Evolutionary conservation across 495 filamentous ascomycete species (phyloP).

Genomic region (Glonium stellatum): DNA sequence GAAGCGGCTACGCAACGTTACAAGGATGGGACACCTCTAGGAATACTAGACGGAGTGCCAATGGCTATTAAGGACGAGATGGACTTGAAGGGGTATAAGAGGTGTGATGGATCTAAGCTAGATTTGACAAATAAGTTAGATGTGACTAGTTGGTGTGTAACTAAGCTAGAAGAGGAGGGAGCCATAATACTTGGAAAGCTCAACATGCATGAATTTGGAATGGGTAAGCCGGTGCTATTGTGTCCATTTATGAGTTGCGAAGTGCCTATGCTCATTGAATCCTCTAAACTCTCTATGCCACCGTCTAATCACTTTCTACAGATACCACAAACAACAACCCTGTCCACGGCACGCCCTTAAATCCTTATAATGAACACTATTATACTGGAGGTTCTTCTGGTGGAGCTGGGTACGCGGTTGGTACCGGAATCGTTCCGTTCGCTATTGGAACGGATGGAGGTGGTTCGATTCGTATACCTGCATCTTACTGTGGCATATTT

Average conservation of each 20-base stretch:
- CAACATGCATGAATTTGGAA: conserved; percentile 87
- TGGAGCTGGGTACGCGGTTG: conserved; percentile 72
- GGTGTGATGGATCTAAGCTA: conserved; percentile 49
- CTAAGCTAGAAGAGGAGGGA: conserved; percentile 68
- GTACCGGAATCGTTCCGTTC: conserved; percentile 71
- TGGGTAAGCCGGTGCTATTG: conserved; percentile 42
- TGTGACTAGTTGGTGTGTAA: conserved; percentile 66
- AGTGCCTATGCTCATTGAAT: too few species aligned
- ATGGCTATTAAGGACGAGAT: conserved; percentile 85
- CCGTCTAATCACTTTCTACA: conserved; percentile 16
- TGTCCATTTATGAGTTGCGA: not conserved
- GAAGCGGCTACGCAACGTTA: conserved; percentile 64
- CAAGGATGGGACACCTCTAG: conserved; percentile 52
- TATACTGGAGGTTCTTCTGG: conserved; percentile 88
- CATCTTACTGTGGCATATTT: conserved; percentile 77
- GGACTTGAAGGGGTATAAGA: conserved; percentile 66
- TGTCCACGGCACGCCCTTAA: conserved; percentile 68
- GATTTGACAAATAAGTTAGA: conserved; percentile 39
- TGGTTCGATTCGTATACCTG: conserved; percentile 75
- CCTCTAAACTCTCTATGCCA: not conserved
- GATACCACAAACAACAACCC: conserved; percentile 84
- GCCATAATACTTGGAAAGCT: conserved; percentile 78
- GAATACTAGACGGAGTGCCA: conserved; percentile 75
- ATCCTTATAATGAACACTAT: conserved; percentile 73
- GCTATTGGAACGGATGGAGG: conserved; percentile 81